Percentiles rank a stretch among this genome's conserved stretches.
Conservation (phyloP, 805 yeast genomes). For the Myxozyma monticola region DNA sequence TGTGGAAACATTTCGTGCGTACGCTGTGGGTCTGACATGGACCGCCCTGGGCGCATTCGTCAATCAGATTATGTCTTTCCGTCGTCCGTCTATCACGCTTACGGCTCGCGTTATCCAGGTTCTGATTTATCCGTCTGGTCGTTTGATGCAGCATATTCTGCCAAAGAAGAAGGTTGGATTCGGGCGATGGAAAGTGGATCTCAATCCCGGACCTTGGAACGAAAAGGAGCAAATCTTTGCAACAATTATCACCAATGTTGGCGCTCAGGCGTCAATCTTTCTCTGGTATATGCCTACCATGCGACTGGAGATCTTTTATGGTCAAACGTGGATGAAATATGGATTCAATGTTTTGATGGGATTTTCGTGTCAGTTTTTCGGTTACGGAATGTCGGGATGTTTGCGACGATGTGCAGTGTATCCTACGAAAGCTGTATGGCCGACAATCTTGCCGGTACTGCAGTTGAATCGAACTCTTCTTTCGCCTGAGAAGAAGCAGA, state of each 20-base stretch:
- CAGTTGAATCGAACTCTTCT: conserved; percentile 42
- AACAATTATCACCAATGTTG: conserved; percentile 42
- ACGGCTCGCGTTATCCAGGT: conserved; percentile 67
- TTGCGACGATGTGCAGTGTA: conserved; percentile 51
- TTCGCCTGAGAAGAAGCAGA: conserved; percentile 45
- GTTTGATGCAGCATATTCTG: conserved; percentile 43
- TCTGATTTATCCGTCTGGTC: conserved; percentile 55
- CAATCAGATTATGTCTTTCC: conserved; percentile 60
- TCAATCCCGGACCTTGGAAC: conserved; percentile 66
- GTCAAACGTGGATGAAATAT: conserved; percentile 41
- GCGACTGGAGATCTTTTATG: conserved; percentile 35
- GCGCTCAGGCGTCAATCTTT: neutral
- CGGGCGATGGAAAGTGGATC: conserved; percentile 43
- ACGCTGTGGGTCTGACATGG: conserved; percentile 53
- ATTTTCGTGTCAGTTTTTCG: conserved; percentile 59
- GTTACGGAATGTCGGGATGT: conserved; percentile 66
- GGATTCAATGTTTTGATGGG: conserved; percentile 56
- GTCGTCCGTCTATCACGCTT: conserved; percentile 56
- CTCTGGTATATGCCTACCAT: conserved; percentile 9
- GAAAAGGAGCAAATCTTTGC: conserved; percentile 65
- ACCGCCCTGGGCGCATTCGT: conserved; percentile 58
- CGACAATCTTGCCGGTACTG: conserved; percentile 48
- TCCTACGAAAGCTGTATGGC: conserved; percentile 56
- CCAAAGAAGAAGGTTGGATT: conserved; percentile 45
- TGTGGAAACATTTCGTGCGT: conserved; percentile 55